Evolutionary conservation across 176 grass and related monocot species (phyloP), one percentile per base, ranked within the genome.

Genomic region (Zoysia pacifica): DNA sequence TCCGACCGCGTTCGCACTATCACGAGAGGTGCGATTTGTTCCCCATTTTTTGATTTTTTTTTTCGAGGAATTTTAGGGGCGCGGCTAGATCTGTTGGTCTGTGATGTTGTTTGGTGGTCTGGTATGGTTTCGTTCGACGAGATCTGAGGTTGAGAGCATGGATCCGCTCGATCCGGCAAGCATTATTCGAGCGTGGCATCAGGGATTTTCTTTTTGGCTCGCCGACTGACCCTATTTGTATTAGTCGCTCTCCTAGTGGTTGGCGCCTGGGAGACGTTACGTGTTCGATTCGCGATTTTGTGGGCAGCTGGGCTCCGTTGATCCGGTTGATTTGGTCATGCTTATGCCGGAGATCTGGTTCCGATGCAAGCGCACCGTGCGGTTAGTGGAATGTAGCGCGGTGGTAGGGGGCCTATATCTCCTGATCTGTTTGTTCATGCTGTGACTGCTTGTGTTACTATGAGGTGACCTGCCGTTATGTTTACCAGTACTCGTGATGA

Each of bases 1-100:
- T 78, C 44, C 66, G 60, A 6, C 15, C 1, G 41, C 7, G 18
- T 11, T 37, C 8, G 7, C 28, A 7, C 7, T 12, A 38, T 14
- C 18, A 7, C 37, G 46, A 20, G 6, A 13, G 76, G 40, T 53
- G 42, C 50, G 7, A 14, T 41, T 11, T 48, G 2, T n/a, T n/a
- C 5, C 6, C 11, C 0, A 13, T 66, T 11, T 77, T 65, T 7
- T 40, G 64, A 10, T 39, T 16, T 2, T 0, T 1, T 11, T 76
- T 49, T 46, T 2, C 53, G 38, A 1, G 3, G 11, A 12, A 41
- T 7, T 45, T 75, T 2, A 12, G 65, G 18, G 42, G 0, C 6
- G 67, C 12, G 2, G 49, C 42, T 73, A 59, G 80, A 87, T 87
- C 86, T 66, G 61, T 35, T 44, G 9, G 49, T 15, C 5, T 76